Conservation (phyloP, 2,329 filamentous ascomycete genomes). For the Thyridium curvatum region DNA sequence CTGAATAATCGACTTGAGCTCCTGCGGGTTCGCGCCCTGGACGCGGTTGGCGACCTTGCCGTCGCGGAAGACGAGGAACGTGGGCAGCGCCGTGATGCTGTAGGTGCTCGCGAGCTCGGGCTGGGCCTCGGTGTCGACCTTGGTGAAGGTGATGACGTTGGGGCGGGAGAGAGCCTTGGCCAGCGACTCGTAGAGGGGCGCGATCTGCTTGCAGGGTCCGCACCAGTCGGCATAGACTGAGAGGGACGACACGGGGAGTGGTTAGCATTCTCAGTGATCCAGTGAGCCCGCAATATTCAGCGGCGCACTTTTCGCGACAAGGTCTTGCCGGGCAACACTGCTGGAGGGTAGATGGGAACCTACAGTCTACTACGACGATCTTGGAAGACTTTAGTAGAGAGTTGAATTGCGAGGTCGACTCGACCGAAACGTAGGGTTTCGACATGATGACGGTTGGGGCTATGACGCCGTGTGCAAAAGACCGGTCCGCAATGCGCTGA, state of each 20-base stretch:
- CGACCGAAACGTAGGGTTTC: slow-evolving; percentile 14
- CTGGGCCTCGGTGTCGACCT: slow-evolving; percentile 54
- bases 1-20: slow-evolving; percentile 64
- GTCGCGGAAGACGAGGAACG: slow-evolving; percentile 83
- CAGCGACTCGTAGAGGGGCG: slow-evolving; percentile 75
- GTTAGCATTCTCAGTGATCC: not conserved
- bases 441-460: slow-evolving; percentile 14
- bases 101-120: slow-evolving; percentile 69
- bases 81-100: slow-evolving; percentile 71
- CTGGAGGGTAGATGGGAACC: slow-evolving; percentile 35
- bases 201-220: slow-evolving; percentile 75
- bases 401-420: slow-evolving; percentile 57
- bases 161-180: slow-evolving; percentile 64
- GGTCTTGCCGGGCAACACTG: slow-evolving; percentile 9
- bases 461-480: too few relatives aligned
- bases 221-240: slow-evolving; percentile 87
- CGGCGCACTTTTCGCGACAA: slow-evolving; percentile 1
- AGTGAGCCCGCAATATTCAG: slow-evolving; percentile 3
- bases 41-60: slow-evolving; percentile 62
- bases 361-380: slow-evolving; percentile 86
- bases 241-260: not conserved
- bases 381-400: slow-evolving; percentile 63
- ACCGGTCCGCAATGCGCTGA: too few relatives aligned
- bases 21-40: slow-evolving; percentile 65
- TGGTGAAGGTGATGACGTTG: slow-evolving; percentile 73